Evolutionary conservation across 495 filamentous ascomycete species (phyloP).

Genomic region (Penicillium pulvis): DNA sequence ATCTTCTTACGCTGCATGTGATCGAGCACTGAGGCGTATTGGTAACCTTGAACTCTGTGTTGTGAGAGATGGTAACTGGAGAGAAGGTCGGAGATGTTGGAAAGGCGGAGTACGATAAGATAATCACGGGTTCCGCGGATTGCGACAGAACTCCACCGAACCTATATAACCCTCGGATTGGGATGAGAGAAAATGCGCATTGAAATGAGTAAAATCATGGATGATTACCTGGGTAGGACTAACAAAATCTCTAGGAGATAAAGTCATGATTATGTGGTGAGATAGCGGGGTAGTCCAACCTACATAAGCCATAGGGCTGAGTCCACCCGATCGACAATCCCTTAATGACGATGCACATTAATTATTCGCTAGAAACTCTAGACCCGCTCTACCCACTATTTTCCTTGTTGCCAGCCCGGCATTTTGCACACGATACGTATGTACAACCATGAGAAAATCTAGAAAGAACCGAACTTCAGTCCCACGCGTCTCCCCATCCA

Average conservation of each 20-base stretch:
- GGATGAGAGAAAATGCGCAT: background rate
- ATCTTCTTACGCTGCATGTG: background rate
- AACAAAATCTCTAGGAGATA: background rate
- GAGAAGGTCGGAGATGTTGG: conserved; percentile 3
- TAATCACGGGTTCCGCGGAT: conserved; percentile 6
- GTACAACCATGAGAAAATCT: conserved; percentile 5
- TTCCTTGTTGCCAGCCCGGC: background rate
- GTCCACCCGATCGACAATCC: conserved; percentile 1
- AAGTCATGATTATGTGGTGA: background rate
- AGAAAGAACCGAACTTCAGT: conserved; percentile 24
- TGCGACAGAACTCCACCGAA: conserved; percentile 1
- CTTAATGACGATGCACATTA: conserved; percentile 2
- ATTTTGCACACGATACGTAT: conserved; percentile 6
- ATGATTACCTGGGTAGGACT: too few species aligned
- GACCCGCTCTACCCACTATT: conserved; percentile 2
- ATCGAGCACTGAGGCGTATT: background rate
- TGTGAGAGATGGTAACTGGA: background rate
- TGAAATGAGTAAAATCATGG: background rate
- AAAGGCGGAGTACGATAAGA: conserved; percentile 8
- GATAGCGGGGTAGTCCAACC: background rate
- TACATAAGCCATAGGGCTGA: conserved; percentile 5
- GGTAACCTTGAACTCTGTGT: background rate
- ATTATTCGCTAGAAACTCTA: conserved; percentile 2
- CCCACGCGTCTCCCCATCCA: conserved; percentile 62
- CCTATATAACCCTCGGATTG: background rate